Conservation (phyloP, 78 protist genomes). For the Neovahlkampfia damariscottae region DNA sequence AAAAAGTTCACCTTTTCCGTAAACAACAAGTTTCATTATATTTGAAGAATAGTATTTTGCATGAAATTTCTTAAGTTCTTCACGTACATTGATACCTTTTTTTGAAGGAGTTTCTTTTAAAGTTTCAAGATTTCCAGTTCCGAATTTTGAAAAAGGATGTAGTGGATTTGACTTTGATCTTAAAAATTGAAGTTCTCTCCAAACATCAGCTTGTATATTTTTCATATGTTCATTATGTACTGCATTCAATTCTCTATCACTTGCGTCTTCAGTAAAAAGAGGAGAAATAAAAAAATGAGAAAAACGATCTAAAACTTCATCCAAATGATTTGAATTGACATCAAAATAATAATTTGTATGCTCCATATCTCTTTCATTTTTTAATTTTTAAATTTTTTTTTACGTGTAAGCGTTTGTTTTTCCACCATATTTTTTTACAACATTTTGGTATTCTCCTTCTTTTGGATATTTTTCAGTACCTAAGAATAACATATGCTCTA, state of each 20-base stretch:
- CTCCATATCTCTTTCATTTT: neutral
- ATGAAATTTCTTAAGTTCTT: slow-evolving; percentile 41
- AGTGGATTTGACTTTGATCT: slow-evolving; percentile 13
- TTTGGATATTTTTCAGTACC: slow-evolving; percentile 54
- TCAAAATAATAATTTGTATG: slow-evolving; percentile 40
- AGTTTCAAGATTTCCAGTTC: slow-evolving; percentile 54
- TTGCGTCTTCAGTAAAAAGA: slow-evolving; percentile 28
- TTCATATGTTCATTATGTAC: slow-evolving; percentile 40
- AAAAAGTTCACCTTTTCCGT: no score
- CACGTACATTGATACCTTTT: slow-evolving; percentile 33
- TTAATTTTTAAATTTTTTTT: no score
- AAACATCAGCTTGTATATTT: slow-evolving; percentile 24
- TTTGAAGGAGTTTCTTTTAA: slow-evolving; percentile 21
- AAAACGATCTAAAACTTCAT: slow-evolving; percentile 37
- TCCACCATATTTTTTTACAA: slow-evolving; percentile 56
- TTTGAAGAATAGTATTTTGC: slow-evolving; percentile 32
- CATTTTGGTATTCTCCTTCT: slow-evolving; percentile 37
- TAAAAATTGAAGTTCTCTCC: slow-evolving; percentile 42
- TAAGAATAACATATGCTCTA: slow-evolving; percentile 72
- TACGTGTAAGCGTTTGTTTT: slow-evolving; percentile 67
- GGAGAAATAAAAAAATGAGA: slow-evolving; percentile 62
- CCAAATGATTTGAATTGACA: slow-evolving; percentile 3
- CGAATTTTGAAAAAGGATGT: slow-evolving; percentile 45
- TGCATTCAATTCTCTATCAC: slow-evolving; percentile 51
- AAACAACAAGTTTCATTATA: slow-evolving; percentile 33